These are phyloP conservation scores for Lagenidium giganteum DNA, from an alignment of 352 stramenopile genomes.

Conservation along the genomic window DNA sequence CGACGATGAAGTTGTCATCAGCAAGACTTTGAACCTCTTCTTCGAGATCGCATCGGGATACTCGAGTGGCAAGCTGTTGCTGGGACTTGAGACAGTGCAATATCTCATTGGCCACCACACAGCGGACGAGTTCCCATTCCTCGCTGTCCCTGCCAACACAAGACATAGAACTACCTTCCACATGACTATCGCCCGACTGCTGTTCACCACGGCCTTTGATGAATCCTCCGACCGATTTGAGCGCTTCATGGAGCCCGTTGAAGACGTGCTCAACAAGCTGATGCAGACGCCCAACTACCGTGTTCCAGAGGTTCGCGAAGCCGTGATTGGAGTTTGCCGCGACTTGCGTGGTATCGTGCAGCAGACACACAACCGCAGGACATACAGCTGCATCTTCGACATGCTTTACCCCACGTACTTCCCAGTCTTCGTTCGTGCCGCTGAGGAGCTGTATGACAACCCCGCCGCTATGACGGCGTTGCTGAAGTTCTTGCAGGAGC, in stretches of 20 bases:
- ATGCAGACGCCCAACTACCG: constrained; percentile 76
- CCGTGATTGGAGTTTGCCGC: constrained; percentile 94
- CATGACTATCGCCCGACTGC: constrained; percentile 93
- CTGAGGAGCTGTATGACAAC: constrained; percentile 92
- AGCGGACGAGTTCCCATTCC: constrained; percentile 96
- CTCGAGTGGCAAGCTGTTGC: constrained; percentile 95
- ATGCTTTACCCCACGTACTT: constrained; percentile 97
- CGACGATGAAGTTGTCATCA: constrained; percentile 94
- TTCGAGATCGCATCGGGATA: constrained; percentile 97
- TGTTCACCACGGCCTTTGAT: constrained; percentile 95
- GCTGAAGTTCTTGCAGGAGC: constrained; percentile 96
- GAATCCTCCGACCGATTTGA: constrained; percentile 94
- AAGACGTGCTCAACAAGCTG: constrained; percentile 78
- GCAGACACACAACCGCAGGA: constrained; percentile 95
- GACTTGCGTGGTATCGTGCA: constrained; percentile 96
- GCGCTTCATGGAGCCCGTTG: constrained; percentile 94
- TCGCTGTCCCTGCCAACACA: constrained; percentile 91
- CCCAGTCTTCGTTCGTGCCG: constrained; percentile 91
- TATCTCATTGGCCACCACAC: constrained; percentile 97
- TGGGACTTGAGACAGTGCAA: constrained; percentile 96
- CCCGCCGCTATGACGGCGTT: constrained; percentile 94
- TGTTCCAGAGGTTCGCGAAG: constrained; percentile 72
- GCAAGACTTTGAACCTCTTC: constrained; percentile 95
- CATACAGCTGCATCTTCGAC: constrained; percentile 97
- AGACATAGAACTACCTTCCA: constrained; percentile 97